Base-by-base conservation (phyloP, 768 basidiomycete species). In the Auricularia sp. region DNA sequence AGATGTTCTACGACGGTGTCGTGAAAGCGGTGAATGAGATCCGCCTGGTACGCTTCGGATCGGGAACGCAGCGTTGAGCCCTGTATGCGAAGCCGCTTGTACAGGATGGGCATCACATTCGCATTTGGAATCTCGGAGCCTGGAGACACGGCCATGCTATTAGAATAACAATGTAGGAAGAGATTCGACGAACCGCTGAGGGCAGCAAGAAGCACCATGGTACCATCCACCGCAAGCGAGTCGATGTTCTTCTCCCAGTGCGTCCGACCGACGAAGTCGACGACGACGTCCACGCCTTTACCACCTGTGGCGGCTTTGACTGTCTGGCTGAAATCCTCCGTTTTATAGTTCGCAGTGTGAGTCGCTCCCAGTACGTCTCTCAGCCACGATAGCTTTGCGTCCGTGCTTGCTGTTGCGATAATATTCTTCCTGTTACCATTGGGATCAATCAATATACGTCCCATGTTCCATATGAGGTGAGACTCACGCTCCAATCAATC, bases 21-120 rank as follows among this genome's bases (percentile, higher is more conserved):
- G 64, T 76, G 74, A 71, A 94, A 90, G 64, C 83, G 56, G 23
- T 3, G 72, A 64, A 91, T 81, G 61, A 96, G 78, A 23, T 88
- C 81, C 3, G 82, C 79, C 74, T 97, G 93, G 73, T 96, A 97
- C 66, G 81, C 78, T 18, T 18, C 70, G 35, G 84, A 81, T 56
- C 91, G 84, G 36, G 87, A 84, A 29, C 93, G 85, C 36, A 97
- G 77, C 1, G 93, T 96, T 21, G 91, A 90, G n/a, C 94, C 93
- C 74, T 93, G 87, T 61, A 98, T 87, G 33, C 87, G 85, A 61
- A 97, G 83, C 18, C 93, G 86, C 77, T 95, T 98, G 74, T 79
- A 86, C 65, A 96, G 77, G 63, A 51, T 16, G 47, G 47, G 47
- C 18, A 10, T 8, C 11, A 51, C 6, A 5, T 10, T 51, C 6